Evolutionary conservation across 495 filamentous ascomycete genomes (phyloP).

Genomic region (Corynascus novoguineensis): DNA sequence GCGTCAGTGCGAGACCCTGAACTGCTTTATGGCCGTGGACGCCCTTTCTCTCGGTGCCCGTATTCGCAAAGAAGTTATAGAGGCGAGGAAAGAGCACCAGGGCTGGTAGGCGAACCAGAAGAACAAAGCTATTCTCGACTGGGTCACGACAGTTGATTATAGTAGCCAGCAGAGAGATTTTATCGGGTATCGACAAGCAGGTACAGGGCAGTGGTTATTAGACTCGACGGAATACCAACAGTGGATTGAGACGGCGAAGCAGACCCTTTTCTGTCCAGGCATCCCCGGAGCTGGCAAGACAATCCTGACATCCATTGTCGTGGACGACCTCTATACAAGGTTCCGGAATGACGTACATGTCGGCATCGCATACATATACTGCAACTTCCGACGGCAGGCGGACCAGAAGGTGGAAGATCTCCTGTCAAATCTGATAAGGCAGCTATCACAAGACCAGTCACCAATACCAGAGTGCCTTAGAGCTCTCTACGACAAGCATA

Average conservation of each 20-base stretch:
- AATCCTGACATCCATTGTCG: slow-evolving; percentile 32
- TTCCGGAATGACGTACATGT: slow-evolving; percentile 22
- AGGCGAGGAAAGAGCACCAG: neutral
- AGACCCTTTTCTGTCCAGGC: slow-evolving; percentile 42
- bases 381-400: slow-evolving; percentile 29
- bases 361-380: slow-evolving; percentile 42
- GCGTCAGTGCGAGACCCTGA: slow-evolving; percentile 16
- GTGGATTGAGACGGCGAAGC: slow-evolving; percentile 26
- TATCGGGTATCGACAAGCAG: slow-evolving; percentile 24
- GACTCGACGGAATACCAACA: slow-evolving; percentile 28
- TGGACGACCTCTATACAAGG: slow-evolving; percentile 31
- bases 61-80: neutral
- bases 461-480: slow-evolving; percentile 20
- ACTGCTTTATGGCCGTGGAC: slow-evolving; percentile 3
- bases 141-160: slow-evolving; percentile 28
- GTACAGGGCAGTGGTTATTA: slow-evolving; percentile 43
- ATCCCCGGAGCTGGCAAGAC: slow-evolving; percentile 37
- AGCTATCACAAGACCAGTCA: slow-evolving; percentile 25
- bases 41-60: neutral
- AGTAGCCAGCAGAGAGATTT: slow-evolving; percentile 19
- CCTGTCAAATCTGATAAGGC: slow-evolving; percentile 32
- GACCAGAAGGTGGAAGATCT: slow-evolving; percentile 28
- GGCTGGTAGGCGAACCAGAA: neutral
- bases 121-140: slow-evolving; percentile 19
- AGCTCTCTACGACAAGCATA: slow-evolving; percentile 24